Conservation (phyloP, 768 basidiomycete genomes). For the Baorangia bicolor region DNA sequence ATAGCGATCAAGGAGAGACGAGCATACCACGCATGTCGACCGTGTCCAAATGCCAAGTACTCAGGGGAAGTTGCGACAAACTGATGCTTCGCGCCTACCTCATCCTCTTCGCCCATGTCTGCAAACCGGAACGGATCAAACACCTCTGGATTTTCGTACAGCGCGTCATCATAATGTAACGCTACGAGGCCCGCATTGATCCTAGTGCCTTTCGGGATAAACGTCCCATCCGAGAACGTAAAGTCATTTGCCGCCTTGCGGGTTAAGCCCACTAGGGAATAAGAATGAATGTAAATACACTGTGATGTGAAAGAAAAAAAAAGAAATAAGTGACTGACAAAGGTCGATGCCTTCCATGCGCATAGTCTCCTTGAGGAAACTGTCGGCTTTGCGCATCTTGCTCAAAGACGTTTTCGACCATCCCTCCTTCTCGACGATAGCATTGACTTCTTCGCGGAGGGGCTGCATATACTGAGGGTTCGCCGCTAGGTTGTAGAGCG, state of each 20-base stretch:
- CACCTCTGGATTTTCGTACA: constrained; percentile 32
- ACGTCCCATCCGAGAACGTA: constrained; percentile 37
- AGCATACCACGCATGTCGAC: constrained; percentile 23
- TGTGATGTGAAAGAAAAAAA: too few relatives aligned
- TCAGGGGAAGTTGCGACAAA: constrained; percentile 33
- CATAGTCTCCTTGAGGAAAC: constrained; percentile 37
- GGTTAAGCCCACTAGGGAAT: constrained; percentile 24
- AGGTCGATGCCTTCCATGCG: constrained; percentile 26
- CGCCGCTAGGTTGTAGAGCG: not conserved
- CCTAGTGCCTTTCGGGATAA: constrained; percentile 31
- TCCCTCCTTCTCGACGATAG: not conserved
- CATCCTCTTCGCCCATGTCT: constrained; percentile 32
- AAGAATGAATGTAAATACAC: not conserved
- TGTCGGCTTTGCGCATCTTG: constrained; percentile 37
- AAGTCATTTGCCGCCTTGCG: constrained; percentile 32
- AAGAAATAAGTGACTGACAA: not conserved
- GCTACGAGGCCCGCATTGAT: not conserved
- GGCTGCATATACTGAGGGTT: constrained; percentile 9
- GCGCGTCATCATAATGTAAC: constrained; percentile 9
- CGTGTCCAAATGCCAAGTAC: constrained; percentile 37
- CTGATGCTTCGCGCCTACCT: constrained; percentile 34
- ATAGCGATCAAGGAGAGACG: not conserved
- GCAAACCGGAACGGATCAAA: constrained; percentile 53
- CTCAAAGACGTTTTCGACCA: constrained; percentile 9
- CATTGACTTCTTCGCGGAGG: constrained; percentile 38